These are phyloP conservation scores for Fusarium pseudocircinatum DNA, from an alignment of 2,329 filamentous ascomycete species.

Conservation along the genomic window DNA sequence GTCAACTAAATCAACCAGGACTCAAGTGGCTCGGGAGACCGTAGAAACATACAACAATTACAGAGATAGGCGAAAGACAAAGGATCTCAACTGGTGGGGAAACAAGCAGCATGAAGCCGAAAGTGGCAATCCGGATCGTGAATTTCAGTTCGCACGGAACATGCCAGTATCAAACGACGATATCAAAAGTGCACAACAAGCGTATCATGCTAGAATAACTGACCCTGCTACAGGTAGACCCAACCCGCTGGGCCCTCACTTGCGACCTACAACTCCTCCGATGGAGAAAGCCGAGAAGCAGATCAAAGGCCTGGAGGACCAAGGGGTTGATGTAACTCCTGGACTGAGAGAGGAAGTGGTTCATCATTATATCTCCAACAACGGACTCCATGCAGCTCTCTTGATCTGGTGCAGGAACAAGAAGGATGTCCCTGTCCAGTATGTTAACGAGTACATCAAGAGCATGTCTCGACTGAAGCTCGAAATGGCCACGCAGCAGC, in stretches of 20 bases:
- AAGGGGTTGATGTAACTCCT: background rate
- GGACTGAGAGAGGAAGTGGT: conserved; percentile 12
- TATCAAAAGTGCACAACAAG: background rate
- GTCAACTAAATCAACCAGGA: background rate
- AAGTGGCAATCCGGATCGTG: conserved; percentile 14
- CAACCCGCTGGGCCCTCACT: conserved; percentile 9
- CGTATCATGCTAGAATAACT: background rate
- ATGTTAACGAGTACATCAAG: conserved; percentile 17
- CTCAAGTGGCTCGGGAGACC: background rate
- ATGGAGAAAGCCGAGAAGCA: conserved; percentile 16
- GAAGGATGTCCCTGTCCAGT: conserved; percentile 5
- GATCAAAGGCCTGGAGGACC: conserved; percentile 2
- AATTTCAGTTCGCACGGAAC: conserved; percentile 12
- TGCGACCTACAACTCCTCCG: conserved; percentile 26
- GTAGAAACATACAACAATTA: background rate
- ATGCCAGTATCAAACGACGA: conserved; percentile 6
- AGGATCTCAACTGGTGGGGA: conserved; percentile 12
- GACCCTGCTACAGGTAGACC: background rate
- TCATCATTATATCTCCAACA: conserved; percentile 3
- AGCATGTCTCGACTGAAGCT: conserved; percentile 21
- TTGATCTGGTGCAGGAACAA: conserved; percentile 14
- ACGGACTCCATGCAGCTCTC: conserved; percentile 17
- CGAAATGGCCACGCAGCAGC: conserved; percentile 9
- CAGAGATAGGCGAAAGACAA: background rate
- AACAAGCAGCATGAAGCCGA: background rate